Percentiles rank a stretch among this genome's conserved stretches.
These are phyloP conservation scores for Sphagnum magellanicum DNA, from an alignment of 228 moss, liverwort and hornwort species.

Conservation along the genomic window DNA sequence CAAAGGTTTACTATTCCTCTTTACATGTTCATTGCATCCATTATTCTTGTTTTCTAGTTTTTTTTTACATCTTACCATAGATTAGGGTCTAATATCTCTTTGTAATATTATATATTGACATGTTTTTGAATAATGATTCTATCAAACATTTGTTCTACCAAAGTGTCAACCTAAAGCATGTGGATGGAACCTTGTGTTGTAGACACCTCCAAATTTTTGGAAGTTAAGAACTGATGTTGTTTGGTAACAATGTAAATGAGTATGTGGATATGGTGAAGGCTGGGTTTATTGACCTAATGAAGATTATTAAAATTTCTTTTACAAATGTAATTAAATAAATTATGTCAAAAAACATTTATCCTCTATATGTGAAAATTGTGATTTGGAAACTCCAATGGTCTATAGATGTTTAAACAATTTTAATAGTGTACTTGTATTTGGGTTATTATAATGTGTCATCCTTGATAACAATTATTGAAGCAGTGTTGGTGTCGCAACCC, in stretches of 20 bases:
- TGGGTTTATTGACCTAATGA: conserved; percentile 47
- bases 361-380: neutral
- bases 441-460: conserved; percentile 28
- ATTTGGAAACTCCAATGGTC: neutral
- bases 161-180: neutral
- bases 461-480: conserved; percentile 45
- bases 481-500: conserved; percentile 37
- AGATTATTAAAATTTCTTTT: conserved; percentile 40
- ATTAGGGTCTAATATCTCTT: neutral
- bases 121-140: neutral
- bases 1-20: conserved; percentile 17
- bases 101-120: neutral
- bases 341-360: neutral
- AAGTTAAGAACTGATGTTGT: neutral
- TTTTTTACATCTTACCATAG: neutral
- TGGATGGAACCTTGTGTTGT: neutral
- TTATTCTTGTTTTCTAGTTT: neutral
- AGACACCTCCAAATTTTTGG: neutral
- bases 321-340: conserved; percentile 32
- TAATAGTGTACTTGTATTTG: neutral
- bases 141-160: neutral
- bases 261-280: conserved; percentile 54
- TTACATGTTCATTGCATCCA: neutral
- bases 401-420: no score
- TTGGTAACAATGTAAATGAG: conserved; percentile 13